Percentiles rank a stretch among this genome's conserved stretches.
Conservation (phyloP, 306 rosid genomes). For the Cicer chorassanicum region DNA sequence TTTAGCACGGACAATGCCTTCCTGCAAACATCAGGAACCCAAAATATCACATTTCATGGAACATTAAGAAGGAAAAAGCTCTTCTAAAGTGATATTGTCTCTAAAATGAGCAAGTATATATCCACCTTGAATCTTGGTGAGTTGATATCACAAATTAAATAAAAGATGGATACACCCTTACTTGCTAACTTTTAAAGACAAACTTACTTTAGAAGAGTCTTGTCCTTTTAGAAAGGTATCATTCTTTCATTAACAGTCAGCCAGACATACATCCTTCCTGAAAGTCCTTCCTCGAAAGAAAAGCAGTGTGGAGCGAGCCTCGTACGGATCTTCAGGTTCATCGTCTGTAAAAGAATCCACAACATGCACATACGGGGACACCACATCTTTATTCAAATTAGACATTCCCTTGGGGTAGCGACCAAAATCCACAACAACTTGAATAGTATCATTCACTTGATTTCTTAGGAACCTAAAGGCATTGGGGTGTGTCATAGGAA, state of each 20-base stretch:
- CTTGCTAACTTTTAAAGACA: slow-evolving; percentile 43
- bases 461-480: slow-evolving; percentile 91
- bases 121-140: slow-evolving; percentile 26
- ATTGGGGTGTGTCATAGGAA: slow-evolving; percentile 97
- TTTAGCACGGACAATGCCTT: slow-evolving; percentile 89
- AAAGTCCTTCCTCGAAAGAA: slow-evolving; percentile 87
- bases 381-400: slow-evolving; percentile 88
- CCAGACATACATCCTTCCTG: slow-evolving; percentile 82
- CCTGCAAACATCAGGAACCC: slow-evolving; percentile 60
- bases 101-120: slow-evolving; percentile 35
- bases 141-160: background rate
- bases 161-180: slow-evolving; percentile 23
- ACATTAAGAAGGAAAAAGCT: slow-evolving; percentile 30
- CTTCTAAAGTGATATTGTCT: slow-evolving; percentile 16
- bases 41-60: slow-evolving; percentile 39
- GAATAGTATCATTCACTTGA: slow-evolving; percentile 78
- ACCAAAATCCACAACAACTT: slow-evolving; percentile 95
- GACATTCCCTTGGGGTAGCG: slow-evolving; percentile 79
- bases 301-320: slow-evolving; percentile 75
- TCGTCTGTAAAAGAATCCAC: slow-evolving; percentile 83
- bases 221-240: slow-evolving; percentile 28
- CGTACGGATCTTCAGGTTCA: slow-evolving; percentile 73
- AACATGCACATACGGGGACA: slow-evolving; percentile 88
- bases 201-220: slow-evolving; percentile 22
- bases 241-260: slow-evolving; percentile 34